Base-by-base conservation (phyloP, 1,284 basidiomycete genomes). In the Puccinia brachypodii region DNA sequence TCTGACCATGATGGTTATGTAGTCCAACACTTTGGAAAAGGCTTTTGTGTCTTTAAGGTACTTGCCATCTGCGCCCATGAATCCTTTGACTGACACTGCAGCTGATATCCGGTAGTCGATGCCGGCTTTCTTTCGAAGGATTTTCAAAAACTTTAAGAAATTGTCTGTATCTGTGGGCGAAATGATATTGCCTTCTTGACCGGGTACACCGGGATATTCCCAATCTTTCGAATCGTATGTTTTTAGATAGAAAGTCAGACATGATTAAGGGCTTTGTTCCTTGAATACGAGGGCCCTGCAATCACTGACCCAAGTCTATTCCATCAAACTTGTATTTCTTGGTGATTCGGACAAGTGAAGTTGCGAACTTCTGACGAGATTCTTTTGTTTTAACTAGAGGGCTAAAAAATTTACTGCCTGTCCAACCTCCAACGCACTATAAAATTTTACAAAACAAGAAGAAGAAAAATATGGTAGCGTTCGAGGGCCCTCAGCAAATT, bases 1-100 rank as follows among this genome's bases (percentile, higher is more conserved):
- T 28, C 79, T 73, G 22, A 81, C 79, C 79, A 81, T 81, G 40
- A 81, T 81, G 33, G 79, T 81, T 19, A 81, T 64, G 19, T 74
- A 74, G 31, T 81, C 79, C 14, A 81, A 58, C 14, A 74, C 71
- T 28, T 81, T 47, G 16, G 58, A 44, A 25, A 81, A 81, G 22
- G 40, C 60, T 31, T 47, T 69, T 16, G 71, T 74, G 60, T 81
- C 71, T 9, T 58, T 74, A 28, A 81, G 50, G 58, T 64, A 81
- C 33, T 81, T 53, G 28, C 79, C 79, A 42, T 81, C 71, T 33
- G 71, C 44, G 3, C 71, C 69, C 71, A 81, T 73, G 19, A 81
- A 68, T 42, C 79, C 79, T 19, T 53, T 53, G 22, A 74, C 58
- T 64, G 79, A 81, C 16, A 81, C 79, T 3, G 79, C 79, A 3